Base-by-base conservation (phyloP, 768 basidiomycete genomes). In the Suillus variegatus region DNA sequence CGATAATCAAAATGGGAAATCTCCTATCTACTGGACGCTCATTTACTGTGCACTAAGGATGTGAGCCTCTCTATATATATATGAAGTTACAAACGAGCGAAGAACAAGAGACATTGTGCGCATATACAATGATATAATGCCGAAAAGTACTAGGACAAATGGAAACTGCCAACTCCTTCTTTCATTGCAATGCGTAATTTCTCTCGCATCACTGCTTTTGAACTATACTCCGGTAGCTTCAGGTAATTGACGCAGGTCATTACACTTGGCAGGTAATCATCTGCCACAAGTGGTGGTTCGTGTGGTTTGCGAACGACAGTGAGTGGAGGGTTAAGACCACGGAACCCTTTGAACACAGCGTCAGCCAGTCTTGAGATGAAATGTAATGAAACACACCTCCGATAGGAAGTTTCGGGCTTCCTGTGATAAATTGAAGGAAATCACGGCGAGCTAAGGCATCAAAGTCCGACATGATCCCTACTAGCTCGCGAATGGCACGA, bases 221-320 rank as follows among this genome's bases (percentile, higher is more conserved):
- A 89, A 64, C 92, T 94, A 76, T 99, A 99, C 73, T 98, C 95
- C 0, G 97, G 97, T 69, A 98, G 82, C 77, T 99, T 99, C 73
- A 99, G 81, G 74, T 95, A 97, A 78, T 95, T 95, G 66, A 95
- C 96, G 77, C 97, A 99, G 4, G 97, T 99, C 97, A 99, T 99
- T 38, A 98, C 96, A 72, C 94, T 96, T 0, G 96, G 96, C 36
- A 99, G 82, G 74, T 97, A 96, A 73, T 97, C 94, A 74, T 99
- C 95, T 8, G 97, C 93, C 7, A 87, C 88, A 64, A 97, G 82
- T 13, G 95, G 92, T 8, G 92, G 83, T 77, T 98, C 97, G 70
- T 97, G 95, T 10, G 94, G 95, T 78, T 99, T 99, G 67, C 97
- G 89, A 22, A 99, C 97, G 25, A 99, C 96, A 2, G 97, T 99